These are phyloP conservation scores for Xylaria sp. DNA, from an alignment of 2,329 filamentous ascomycete genomes.

Conservation along the genomic window DNA sequence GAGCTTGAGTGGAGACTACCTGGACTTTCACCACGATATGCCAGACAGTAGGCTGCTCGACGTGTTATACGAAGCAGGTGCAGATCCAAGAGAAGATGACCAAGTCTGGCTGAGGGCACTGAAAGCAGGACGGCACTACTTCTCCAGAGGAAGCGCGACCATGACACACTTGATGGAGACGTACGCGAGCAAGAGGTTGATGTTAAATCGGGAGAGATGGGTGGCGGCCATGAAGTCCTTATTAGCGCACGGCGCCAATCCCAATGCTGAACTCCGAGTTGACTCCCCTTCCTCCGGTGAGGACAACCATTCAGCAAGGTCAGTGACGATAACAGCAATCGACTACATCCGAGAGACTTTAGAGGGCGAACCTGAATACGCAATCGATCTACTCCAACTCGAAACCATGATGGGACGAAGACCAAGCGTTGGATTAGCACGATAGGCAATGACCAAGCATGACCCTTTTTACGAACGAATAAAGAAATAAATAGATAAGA, in stretches of 20 bases:
- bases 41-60: constrained; percentile 39
- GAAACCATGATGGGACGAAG: constrained; percentile 39
- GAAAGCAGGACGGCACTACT: constrained; percentile 40
- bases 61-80: constrained; percentile 39
- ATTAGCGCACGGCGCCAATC: constrained; percentile 40
- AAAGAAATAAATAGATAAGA: no score
- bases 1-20: constrained; percentile 41
- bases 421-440: constrained; percentile 37
- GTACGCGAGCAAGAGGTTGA: constrained; percentile 38
- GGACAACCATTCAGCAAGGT: constrained; percentile 32
- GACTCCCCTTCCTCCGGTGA: constrained; percentile 32
- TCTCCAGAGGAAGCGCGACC: constrained; percentile 39
- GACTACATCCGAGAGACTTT: constrained; percentile 41
- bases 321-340: constrained; percentile 35
- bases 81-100: constrained; percentile 32
- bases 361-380: constrained; percentile 43
- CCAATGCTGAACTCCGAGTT: constrained; percentile 37
- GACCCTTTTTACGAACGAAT: constrained; percentile 15
- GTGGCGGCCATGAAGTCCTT: constrained; percentile 40
- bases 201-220: constrained; percentile 42
- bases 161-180: constrained; percentile 42
- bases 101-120: constrained; percentile 38
- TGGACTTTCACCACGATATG: constrained; percentile 44
- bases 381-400: constrained; percentile 40
- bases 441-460: constrained; percentile 24